These are phyloP conservation scores for Podospora pseudoanserina DNA, from an alignment of 495 filamentous ascomycete genomes.

Conservation along the genomic window DNA sequence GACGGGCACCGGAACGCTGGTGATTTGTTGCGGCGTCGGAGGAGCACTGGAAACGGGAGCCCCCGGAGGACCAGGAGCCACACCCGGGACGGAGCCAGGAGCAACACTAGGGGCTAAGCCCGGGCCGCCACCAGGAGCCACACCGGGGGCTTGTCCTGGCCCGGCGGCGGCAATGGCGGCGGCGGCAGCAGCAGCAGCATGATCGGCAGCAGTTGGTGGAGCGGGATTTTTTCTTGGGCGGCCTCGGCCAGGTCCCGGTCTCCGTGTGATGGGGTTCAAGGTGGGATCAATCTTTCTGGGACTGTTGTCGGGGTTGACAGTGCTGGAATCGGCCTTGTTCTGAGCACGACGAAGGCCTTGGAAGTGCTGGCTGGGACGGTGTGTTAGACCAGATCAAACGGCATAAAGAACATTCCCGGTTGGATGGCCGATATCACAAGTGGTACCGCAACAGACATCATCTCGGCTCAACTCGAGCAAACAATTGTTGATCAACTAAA, in stretches of 20 bases:
- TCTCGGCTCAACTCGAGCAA: background rate
- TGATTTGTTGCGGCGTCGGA: background rate
- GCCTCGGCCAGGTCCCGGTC: constrained; percentile 48
- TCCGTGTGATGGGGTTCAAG: constrained; percentile 47
- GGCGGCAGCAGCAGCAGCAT: constrained; percentile 16
- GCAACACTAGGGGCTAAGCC: constrained; percentile 5
- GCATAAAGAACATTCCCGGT: constrained; percentile 1
- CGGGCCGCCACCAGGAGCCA: background rate
- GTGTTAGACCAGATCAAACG: constrained; percentile 5
- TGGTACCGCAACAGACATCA: background rate
- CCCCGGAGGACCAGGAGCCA: constrained; percentile 7
- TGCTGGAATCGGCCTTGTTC: constrained; percentile 41
- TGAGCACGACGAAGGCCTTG: constrained; percentile 48
- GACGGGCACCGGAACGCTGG: constrained; percentile 3
- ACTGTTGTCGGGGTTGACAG: constrained; percentile 7
- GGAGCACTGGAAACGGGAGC: background rate
- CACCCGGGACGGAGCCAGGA: background rate
- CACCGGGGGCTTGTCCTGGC: background rate
- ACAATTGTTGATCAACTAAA: background rate
- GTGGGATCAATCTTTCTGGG: constrained; percentile 41
- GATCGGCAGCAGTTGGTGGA: constrained; percentile 12
- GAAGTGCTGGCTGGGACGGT: constrained; percentile 44
- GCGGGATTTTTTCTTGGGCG: constrained; percentile 39
- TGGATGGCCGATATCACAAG: background rate
- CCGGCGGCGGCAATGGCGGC: constrained; percentile 10